Percentiles rank a stretch among this genome's conserved stretches.
Conservation (phyloP, 2,329 filamentous ascomycete species). For the Colletotrichum lini region DNA sequence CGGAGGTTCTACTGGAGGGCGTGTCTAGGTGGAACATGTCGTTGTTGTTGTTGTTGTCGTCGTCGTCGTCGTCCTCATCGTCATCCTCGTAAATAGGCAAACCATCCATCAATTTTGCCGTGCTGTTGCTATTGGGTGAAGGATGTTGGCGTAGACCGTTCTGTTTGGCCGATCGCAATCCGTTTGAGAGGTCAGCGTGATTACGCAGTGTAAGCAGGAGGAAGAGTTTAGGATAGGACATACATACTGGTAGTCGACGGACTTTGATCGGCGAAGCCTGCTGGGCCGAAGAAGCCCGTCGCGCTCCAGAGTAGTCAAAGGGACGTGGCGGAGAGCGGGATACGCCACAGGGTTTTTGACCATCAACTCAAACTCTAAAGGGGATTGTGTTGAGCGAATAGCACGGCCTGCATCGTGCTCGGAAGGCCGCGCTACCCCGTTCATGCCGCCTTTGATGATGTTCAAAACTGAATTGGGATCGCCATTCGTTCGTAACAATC, state of each 20-base stretch:
- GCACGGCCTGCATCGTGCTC: not conserved
- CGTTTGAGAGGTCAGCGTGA: not conserved
- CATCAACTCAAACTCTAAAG: conserved; percentile 47
- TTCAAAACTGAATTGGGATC: conserved; percentile 46
- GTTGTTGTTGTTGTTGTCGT: not conserved
- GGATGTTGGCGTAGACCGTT: not conserved
- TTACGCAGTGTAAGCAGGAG: not conserved
- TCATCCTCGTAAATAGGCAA: not conserved
- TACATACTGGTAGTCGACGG: conserved; percentile 35
- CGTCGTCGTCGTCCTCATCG: too few relatives aligned
- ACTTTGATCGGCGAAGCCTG: conserved; percentile 15
- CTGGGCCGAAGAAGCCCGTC: conserved; percentile 1
- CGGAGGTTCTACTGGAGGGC: too few relatives aligned
- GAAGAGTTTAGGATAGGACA: not conserved
- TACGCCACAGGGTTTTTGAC: conserved; percentile 46
- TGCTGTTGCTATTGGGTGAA: not conserved
- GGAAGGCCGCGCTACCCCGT: not conserved
- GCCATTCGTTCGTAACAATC: conserved; percentile 43
- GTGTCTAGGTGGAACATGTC: not conserved
- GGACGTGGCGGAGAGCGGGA: conserved; percentile 29
- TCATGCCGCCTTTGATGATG: conserved; percentile 37
- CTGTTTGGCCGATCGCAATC: not conserved
- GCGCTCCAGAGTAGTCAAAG: conserved; percentile 12
- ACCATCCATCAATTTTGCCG: not conserved
- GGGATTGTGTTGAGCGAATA: conserved; percentile 6